Evolutionary conservation across 2,329 filamentous ascomycete species (phyloP).

Genomic region (Neonectria faginata): DNA sequence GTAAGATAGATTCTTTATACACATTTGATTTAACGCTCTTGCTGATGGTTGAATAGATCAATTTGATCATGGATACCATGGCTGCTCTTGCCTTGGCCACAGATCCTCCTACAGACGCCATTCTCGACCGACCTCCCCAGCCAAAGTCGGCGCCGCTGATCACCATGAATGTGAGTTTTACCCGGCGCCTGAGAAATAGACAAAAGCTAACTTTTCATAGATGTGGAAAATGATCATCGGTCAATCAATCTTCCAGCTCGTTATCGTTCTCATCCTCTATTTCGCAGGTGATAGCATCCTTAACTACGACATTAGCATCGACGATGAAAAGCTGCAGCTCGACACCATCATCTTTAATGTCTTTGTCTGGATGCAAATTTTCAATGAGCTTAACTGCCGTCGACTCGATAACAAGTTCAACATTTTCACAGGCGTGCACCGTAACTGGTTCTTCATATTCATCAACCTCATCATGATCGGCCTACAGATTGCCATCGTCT

Average conservation of each 20-base stretch:
- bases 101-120: constrained; percentile 40
- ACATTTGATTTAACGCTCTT: background rate
- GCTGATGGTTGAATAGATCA: constrained; percentile 43
- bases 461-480: constrained; percentile 70
- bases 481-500: constrained; percentile 68
- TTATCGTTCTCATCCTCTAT: constrained; percentile 64
- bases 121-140: constrained; percentile 63
- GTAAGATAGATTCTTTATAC: constrained; percentile 48
- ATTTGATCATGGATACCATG: constrained; percentile 77
- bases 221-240: constrained; percentile 95
- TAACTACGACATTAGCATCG: constrained; percentile 54
- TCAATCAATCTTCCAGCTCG: constrained; percentile 81
- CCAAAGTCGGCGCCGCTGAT: constrained; percentile 76
- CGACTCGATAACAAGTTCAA: constrained; percentile 73
- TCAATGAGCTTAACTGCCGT: constrained; percentile 74
- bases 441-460: constrained; percentile 68
- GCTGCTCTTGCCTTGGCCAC: constrained; percentile 74
- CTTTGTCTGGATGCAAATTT: constrained; percentile 78
- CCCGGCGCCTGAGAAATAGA: background rate
- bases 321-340: constrained; percentile 49
- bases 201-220: constrained; percentile 1
- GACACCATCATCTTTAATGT: constrained; percentile 74
- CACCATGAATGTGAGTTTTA: constrained; percentile 61
- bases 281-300: constrained; percentile 66
- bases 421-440: constrained; percentile 67